phyloP scores from a whole-genome alignment of 1,284 basidiomycete species.

The Moniliophthora roreri region DNA sequence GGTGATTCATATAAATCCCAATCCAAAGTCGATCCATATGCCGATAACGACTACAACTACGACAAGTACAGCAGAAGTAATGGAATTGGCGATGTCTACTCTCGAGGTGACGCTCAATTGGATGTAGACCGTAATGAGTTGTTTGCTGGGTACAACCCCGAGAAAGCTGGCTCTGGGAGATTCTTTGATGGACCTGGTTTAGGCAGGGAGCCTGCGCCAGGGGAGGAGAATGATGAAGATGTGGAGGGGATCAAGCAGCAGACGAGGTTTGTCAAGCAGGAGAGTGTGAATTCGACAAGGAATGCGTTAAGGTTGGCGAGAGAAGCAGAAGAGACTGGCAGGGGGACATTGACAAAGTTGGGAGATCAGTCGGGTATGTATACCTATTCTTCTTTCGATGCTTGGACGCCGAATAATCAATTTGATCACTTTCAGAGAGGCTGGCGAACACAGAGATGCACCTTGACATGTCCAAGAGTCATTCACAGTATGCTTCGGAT shows the following conservation, averaged over 20 bases:
- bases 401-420: no score
- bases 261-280: slow-evolving; percentile 90
- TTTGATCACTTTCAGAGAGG: slow-evolving; percentile 52
- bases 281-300: slow-evolving; percentile 86
- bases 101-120: slow-evolving; percentile 50
- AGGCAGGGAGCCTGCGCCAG: slow-evolving; percentile 47
- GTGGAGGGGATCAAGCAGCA: slow-evolving; percentile 96
- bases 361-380: slow-evolving; percentile 94
- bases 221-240: slow-evolving; percentile 93
- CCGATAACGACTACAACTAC: slow-evolving; percentile 25
- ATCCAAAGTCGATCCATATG: slow-evolving; percentile 20
- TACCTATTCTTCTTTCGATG: not conserved
- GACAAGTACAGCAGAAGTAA: slow-evolving; percentile 53
- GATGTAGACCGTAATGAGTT: slow-evolving; percentile 74
- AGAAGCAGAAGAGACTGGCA: slow-evolving; percentile 95
- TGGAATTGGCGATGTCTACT: slow-evolving; percentile 62
- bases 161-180: slow-evolving; percentile 55
- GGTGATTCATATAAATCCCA: slow-evolving; percentile 49
- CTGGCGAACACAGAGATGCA: slow-evolving; percentile 96
- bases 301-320: slow-evolving; percentile 92
- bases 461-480: slow-evolving; percentile 90
- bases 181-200: slow-evolving; percentile 63
- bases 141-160: slow-evolving; percentile 69
- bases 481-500: slow-evolving; percentile 89
- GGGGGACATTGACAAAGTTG: slow-evolving; percentile 84